Evolutionary conservation across 208 protist species (phyloP).

Genomic region (Acanthamoeba pearcei): DNA sequence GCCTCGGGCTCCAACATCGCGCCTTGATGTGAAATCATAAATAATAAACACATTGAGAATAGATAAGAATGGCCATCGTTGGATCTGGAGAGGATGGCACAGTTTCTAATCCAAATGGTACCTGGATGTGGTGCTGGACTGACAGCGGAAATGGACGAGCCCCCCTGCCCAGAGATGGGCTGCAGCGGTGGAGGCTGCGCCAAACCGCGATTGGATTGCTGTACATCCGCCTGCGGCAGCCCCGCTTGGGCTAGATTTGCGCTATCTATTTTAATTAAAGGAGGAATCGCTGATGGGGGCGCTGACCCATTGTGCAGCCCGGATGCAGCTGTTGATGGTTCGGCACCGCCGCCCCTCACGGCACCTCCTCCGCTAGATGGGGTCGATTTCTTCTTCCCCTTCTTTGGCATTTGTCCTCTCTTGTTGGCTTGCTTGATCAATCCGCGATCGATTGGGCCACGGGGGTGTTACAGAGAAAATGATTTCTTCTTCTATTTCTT

Average conservation of each 20-base stretch:
- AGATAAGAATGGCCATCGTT: background rate
- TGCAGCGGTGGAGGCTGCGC: conserved; percentile 10
- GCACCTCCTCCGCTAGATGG: background rate
- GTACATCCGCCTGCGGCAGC: background rate
- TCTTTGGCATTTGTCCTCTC: conserved; percentile 34
- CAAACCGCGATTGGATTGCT: background rate
- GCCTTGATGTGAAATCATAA: background rate
- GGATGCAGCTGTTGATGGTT: background rate
- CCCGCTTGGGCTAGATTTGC: background rate
- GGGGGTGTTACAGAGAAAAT: background rate
- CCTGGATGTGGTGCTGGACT: background rate
- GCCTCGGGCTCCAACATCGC: conserved; percentile 20
- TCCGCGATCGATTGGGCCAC: background rate
- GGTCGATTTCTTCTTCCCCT: conserved; percentile 59
- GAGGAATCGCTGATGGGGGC: background rate
- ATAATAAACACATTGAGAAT: background rate
- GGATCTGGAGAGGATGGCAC: background rate
- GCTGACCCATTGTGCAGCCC: background rate
- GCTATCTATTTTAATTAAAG: conserved; percentile 10
- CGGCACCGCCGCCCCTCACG: background rate
- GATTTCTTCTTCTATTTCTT: background rate
- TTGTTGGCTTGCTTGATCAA: background rate
- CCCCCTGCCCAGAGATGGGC: background rate
- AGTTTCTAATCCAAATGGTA: background rate
- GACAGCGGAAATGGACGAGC: background rate